Conservation (phyloP, 148 eudicot species). For the Rhododendron henanense region DNA sequence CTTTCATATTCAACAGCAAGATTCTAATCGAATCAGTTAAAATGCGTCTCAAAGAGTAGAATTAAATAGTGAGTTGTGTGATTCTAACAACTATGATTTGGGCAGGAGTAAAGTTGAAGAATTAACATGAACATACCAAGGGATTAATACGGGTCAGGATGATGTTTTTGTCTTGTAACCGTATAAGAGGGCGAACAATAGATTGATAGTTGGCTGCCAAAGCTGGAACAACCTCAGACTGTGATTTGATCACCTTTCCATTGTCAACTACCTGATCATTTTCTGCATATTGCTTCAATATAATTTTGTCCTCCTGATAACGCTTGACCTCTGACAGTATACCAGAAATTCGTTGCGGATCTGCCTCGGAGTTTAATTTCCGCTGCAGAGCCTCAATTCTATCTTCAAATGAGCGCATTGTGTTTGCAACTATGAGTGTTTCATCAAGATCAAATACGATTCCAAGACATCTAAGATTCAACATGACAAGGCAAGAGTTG, state of each 20-base stretch:
- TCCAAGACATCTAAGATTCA: conserved; percentile 95
- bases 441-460: conserved; percentile 99
- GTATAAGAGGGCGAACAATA: conserved; percentile 78
- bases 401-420: conserved; percentile 96
- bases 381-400: conserved; percentile 81
- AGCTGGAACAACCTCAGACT: conserved; percentile 85
- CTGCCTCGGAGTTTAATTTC: conserved; percentile 62
- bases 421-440: conserved; percentile 92
- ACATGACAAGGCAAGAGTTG: conserved; percentile 76
- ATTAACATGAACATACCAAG: conserved; percentile 39
- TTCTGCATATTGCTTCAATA: conserved; percentile 94
- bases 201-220: conserved; percentile 77
- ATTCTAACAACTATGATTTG: background rate
- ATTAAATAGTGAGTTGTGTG: background rate
- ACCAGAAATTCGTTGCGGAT: conserved; percentile 72
- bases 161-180: conserved; percentile 80
- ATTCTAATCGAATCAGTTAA: background rate
- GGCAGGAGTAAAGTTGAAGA: background rate
- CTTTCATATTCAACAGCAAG: background rate
- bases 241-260: conserved; percentile 72
- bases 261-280: conserved; percentile 87
- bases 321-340: conserved; percentile 91
- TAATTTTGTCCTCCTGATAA: conserved; percentile 83
- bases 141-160: conserved; percentile 98
- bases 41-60: background rate